Evolutionary conservation across 179 eudicot species (phyloP).

Genomic region (Camellia oleifera): DNA sequence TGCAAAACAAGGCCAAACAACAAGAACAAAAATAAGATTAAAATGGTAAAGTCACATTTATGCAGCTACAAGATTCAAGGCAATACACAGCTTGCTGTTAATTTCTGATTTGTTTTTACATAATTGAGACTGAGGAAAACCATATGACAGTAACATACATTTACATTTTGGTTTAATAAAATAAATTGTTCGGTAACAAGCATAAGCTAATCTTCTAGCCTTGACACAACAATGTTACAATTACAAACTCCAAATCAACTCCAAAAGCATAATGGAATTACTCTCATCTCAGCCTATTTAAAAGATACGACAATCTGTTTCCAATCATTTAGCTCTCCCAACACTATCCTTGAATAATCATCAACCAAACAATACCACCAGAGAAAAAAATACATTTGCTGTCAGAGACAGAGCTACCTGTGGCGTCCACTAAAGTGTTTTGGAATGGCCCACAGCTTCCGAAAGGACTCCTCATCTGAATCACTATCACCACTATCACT

Average conservation of each 20-base stretch:
- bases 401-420: background rate
- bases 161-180: background rate
- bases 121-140: no score
- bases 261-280: background rate
- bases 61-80: no score
- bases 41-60: no score
- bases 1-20: no score
- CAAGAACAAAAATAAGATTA: no score
- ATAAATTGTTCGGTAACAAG: background rate
- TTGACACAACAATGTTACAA: background rate
- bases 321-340: slow-evolving; percentile 12
- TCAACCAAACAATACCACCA: background rate
- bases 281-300: slow-evolving; percentile 4
- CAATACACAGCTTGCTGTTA: no score
- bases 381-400: background rate
- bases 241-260: background rate
- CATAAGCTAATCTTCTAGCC: slow-evolving; percentile 10
- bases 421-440: slow-evolving; percentile 6
- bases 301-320: slow-evolving; percentile 25
- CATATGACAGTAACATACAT: no score
- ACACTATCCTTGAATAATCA: background rate
- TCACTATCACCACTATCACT: slow-evolving; percentile 41
- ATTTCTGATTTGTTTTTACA: no score
- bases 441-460: slow-evolving; percentile 44
- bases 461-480: slow-evolving; percentile 37